These are phyloP conservation scores for Plasmopara muralis DNA, from an alignment of 352 stramenopile species.

Conservation along the genomic window DNA sequence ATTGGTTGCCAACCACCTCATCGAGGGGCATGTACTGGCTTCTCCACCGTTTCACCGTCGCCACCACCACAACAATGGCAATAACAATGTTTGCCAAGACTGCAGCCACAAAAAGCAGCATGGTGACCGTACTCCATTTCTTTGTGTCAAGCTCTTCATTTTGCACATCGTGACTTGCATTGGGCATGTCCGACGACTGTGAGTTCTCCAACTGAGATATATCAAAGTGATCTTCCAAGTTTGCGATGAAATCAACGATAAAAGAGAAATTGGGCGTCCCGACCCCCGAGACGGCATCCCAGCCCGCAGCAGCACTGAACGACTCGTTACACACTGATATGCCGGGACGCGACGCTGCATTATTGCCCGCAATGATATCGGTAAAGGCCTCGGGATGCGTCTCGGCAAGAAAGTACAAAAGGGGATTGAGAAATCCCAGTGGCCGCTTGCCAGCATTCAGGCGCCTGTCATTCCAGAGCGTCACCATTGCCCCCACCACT, in stretches of 20 bases:
- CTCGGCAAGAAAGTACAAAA: conserved; percentile 76
- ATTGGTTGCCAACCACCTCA: conserved; percentile 1
- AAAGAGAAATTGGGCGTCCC: conserved; percentile 79
- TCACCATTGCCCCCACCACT: conserved; percentile 79
- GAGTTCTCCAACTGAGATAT: conserved; percentile 16
- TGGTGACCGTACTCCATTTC: conserved; percentile 29
- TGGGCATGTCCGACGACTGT: conserved; percentile 1
- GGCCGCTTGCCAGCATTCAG: conserved; percentile 71
- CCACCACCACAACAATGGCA: conserved; percentile 29
- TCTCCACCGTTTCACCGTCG: conserved; percentile 43
- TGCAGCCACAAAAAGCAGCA: conserved; percentile 26
- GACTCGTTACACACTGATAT: conserved; percentile 50
- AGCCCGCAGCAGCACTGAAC: conserved; percentile 78
- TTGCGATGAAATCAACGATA: conserved; percentile 47
- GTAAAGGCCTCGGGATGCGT: conserved; percentile 58
- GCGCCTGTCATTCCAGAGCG: conserved; percentile 80
- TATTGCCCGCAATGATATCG: conserved; percentile 83
- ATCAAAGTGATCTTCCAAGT: conserved; percentile 51
- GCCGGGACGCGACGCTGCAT: conserved; percentile 47
- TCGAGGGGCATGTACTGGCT: conserved; percentile 48
- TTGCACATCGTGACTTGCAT: conserved; percentile 11
- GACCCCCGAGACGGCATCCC: conserved; percentile 84
- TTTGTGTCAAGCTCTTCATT: conserved; percentile 2
- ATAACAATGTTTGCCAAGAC: conserved; percentile 30
- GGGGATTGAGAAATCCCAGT: conserved; percentile 83